phyloP scores from a whole-genome alignment of 2,329 filamentous ascomycete species.

The Sclerotinia subarctica region DNA sequence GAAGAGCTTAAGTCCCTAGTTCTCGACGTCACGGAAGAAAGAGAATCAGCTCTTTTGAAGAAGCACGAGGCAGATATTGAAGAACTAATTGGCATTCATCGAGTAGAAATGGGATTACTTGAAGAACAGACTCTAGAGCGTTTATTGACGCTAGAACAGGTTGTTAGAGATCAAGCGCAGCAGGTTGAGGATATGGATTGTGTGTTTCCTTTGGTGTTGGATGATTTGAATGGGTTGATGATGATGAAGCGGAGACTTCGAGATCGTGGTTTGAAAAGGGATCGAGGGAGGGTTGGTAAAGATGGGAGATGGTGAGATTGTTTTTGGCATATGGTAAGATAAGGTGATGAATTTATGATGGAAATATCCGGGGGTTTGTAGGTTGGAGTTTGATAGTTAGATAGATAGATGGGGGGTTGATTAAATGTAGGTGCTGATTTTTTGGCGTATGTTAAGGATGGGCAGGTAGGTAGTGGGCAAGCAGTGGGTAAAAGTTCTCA shows the following conservation, averaged over 20 bases:
- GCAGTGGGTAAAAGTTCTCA: too few species aligned
- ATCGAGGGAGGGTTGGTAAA: background rate
- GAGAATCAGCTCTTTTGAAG: background rate
- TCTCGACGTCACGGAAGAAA: background rate
- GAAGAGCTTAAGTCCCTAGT: constrained; percentile 7
- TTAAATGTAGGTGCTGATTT: too few species aligned
- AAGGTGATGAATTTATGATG: background rate
- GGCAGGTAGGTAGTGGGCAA: too few species aligned
- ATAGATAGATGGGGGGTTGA: too few species aligned
- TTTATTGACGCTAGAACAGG: background rate
- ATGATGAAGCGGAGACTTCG: background rate
- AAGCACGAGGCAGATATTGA: background rate
- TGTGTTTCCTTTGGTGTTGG: background rate
- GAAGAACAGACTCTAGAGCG: constrained; percentile 13
- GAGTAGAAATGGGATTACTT: constrained; percentile 6
- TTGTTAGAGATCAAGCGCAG: background rate
- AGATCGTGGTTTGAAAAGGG: background rate
- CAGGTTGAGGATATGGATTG: constrained; percentile 14
- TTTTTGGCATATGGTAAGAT: too few species aligned
- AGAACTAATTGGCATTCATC: background rate
- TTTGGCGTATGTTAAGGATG: too few species aligned
- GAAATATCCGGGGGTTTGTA: too few species aligned
- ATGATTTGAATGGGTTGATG: constrained; percentile 15
- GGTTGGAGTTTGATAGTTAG: background rate
- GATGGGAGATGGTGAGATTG: too few species aligned